Evolutionary conservation across 1,139 yeast genomes (phyloP).

Genomic region (Candida sanyaensis): DNA sequence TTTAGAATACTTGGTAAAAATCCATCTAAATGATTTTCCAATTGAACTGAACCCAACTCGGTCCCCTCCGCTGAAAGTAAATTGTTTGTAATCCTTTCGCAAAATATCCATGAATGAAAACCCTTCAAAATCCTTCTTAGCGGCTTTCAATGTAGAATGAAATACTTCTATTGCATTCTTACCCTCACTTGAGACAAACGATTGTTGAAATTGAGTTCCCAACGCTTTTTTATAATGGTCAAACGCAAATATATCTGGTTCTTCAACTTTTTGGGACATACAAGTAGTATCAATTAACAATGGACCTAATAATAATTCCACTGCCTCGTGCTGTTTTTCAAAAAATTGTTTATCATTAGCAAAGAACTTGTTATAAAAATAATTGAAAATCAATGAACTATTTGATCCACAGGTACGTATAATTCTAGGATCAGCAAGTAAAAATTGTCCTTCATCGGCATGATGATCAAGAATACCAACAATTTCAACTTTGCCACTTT

Average conservation of each 20-base stretch:
- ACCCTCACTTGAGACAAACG: not conserved
- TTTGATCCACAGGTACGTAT: conserved; percentile 74
- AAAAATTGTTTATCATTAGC: conserved; percentile 17
- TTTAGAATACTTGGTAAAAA: conserved; percentile 33
- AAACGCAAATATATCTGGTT: conserved; percentile 51
- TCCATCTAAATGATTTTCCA: conserved; percentile 65
- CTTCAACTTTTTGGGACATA: conserved; percentile 59
- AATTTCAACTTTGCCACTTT: conserved; percentile 35
- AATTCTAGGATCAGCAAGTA: conserved; percentile 56
- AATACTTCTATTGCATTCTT: conserved; percentile 15
- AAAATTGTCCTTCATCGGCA: conserved; percentile 61
- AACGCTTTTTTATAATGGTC: conserved; percentile 28
- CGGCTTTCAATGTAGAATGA: conserved; percentile 45
- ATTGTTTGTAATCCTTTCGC: conserved; percentile 83
- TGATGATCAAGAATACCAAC: conserved; percentile 84
- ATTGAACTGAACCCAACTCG: conserved; percentile 76
- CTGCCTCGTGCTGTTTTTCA: conserved; percentile 32
- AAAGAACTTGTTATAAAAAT: conserved; percentile 45
- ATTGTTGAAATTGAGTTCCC: conserved; percentile 1
- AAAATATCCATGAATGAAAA: conserved; percentile 61
- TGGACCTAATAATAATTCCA: conserved; percentile 62
- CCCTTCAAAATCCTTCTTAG: conserved; percentile 66
- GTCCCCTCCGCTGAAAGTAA: conserved; percentile 42
- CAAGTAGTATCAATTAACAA: conserved; percentile 72
- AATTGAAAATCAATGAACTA: conserved; percentile 66